phyloP scores from a whole-genome alignment of 805 yeast genomes.

The Ogataea kodamae region DNA sequence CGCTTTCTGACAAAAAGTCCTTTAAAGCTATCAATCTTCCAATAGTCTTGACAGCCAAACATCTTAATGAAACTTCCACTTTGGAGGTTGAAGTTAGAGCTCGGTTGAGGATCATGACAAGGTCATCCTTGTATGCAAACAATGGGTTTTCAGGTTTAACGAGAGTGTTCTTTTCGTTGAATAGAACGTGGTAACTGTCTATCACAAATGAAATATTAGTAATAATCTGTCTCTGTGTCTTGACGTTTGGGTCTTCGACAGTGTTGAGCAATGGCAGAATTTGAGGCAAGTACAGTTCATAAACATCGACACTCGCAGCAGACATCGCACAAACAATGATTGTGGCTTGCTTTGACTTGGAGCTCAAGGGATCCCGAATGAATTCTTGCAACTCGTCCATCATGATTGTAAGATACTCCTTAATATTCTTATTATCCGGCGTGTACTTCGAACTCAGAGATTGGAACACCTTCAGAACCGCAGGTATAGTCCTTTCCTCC shows the following conservation, averaged over 20 bases:
- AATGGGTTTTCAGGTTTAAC: constrained; percentile 36
- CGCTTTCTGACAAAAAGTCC: constrained; percentile 49
- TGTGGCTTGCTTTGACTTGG: constrained; percentile 59
- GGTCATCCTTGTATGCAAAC: constrained; percentile 54
- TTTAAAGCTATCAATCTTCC: constrained; percentile 50
- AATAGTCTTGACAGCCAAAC: constrained; percentile 63
- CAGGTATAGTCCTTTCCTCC: constrained; percentile 35
- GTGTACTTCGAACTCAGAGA: constrained; percentile 40
- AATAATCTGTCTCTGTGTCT: constrained; percentile 57
- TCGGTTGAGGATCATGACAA: constrained; percentile 65
- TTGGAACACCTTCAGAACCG: constrained; percentile 43
- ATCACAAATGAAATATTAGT: constrained; percentile 58
- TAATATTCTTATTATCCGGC: constrained; percentile 14
- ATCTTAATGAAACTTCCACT: constrained; percentile 65
- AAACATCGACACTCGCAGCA: constrained; percentile 42
- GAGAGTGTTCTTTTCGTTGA: constrained; percentile 23
- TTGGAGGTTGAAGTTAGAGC: constrained; percentile 64
- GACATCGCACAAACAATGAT: constrained; percentile 56
- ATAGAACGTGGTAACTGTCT: constrained; percentile 46
- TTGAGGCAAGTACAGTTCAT: constrained; percentile 45
- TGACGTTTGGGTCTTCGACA: constrained; percentile 38
- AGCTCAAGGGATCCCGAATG: constrained; percentile 46
- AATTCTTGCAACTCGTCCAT: constrained; percentile 52
- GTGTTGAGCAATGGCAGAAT: constrained; percentile 43
- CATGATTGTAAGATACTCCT: constrained; percentile 27